A percentile compares a stretch with the other conserved stretches of the same genome.
These are phyloP conservation scores for Lupinus albus DNA, from an alignment of 306 rosid genomes.

Conservation along the genomic window DNA sequence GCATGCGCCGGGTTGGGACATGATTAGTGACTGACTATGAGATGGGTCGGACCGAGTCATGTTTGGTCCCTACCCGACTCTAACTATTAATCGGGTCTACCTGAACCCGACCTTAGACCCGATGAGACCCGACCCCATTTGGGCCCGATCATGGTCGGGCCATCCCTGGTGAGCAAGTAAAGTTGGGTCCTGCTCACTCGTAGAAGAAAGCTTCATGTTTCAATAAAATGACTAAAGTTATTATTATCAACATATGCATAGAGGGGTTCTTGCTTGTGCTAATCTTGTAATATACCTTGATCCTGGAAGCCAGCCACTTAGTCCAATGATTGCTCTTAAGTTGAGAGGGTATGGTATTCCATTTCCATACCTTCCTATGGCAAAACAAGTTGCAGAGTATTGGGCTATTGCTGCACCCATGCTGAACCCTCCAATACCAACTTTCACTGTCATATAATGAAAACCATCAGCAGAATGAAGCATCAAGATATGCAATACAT, in stretches of 20 bases:
- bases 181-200: too few relatives aligned
- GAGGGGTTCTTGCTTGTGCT: neutral
- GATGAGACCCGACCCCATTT: too few relatives aligned
- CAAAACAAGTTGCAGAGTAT: conserved; percentile 94
- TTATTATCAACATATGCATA: neutral
- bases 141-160: too few relatives aligned
- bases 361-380: conserved; percentile 85
- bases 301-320: conserved; percentile 99
- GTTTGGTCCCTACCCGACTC: too few relatives aligned
- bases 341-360: conserved; percentile 77
- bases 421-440: conserved; percentile 97
- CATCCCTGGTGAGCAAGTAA: too few relatives aligned
- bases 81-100: too few relatives aligned
- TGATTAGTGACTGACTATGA: too few relatives aligned
- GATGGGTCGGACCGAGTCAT: too few relatives aligned
- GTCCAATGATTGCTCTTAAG: conserved; percentile 85
- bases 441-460: conserved; percentile 71
- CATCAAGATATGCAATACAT: conserved; percentile 7
- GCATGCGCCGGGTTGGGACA: too few relatives aligned
- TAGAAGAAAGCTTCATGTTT: too few relatives aligned
- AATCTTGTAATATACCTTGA: conserved; percentile 67
- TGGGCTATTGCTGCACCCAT: conserved; percentile 99
- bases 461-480: conserved; percentile 28
- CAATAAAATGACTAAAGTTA: too few relatives aligned
- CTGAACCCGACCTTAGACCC: too few relatives aligned